phyloP scores from a whole-genome alignment of 495 filamentous ascomycete genomes.

The Aspergillus ellipticus region DNA sequence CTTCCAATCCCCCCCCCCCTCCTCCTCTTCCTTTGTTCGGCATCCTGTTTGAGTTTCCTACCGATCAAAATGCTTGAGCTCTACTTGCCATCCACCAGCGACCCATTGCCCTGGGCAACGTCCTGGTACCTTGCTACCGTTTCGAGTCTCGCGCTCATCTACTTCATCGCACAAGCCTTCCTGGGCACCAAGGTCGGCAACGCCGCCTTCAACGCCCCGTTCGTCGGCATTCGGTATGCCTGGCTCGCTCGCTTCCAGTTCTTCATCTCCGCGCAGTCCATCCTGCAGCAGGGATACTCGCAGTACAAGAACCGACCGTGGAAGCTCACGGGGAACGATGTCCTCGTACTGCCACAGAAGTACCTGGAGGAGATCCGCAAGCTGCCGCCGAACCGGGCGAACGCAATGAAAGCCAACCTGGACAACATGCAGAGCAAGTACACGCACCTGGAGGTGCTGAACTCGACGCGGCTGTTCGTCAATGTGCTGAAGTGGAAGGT shows the following conservation, averaged over 20 bases:
- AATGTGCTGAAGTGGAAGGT: neutral
- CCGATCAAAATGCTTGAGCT: no score
- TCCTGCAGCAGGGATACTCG: neutral
- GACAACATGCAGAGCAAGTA: neutral
- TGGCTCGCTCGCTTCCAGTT: neutral
- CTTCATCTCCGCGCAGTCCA: neutral
- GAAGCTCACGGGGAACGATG: neutral
- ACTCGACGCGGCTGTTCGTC: conserved; percentile 2
- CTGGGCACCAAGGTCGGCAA: neutral
- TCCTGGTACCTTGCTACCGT: no score
- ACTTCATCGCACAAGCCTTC: no score
- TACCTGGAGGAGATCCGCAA: neutral
- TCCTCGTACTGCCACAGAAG: neutral
- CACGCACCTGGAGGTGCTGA: neutral
- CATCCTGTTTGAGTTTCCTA: no score
- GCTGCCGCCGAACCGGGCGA: neutral
- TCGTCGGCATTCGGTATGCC: neutral
- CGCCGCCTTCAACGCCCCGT: neutral
- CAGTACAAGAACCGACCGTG: neutral
- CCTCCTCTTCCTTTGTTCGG: no score
- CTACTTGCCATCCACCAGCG: no score
- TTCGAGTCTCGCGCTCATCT: no score
- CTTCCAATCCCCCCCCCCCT: no score
- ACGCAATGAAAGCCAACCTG: neutral
- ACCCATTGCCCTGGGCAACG: no score